These are phyloP conservation scores for Cordyceps pruinosa DNA, from an alignment of 2,329 filamentous ascomycete species.

Conservation along the genomic window DNA sequence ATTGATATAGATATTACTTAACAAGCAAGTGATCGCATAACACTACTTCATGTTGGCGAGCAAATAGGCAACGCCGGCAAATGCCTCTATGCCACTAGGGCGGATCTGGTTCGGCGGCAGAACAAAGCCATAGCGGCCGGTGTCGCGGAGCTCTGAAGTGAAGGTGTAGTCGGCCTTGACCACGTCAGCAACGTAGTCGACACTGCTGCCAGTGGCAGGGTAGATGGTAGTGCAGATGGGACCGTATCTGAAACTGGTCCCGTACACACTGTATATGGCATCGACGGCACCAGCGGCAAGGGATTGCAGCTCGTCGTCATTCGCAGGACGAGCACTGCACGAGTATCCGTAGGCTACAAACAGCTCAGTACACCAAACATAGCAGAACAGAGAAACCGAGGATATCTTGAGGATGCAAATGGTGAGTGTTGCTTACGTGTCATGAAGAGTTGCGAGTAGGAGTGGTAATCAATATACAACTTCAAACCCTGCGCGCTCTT, in stretches of 20 bases:
- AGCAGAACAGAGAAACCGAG: slow-evolving; percentile 25
- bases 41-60: slow-evolving; percentile 32
- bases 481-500: slow-evolving; percentile 42
- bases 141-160: slow-evolving; percentile 32
- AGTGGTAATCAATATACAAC: slow-evolving; percentile 59
- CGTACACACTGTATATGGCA: slow-evolving; percentile 41
- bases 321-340: slow-evolving; percentile 39
- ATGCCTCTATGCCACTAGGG: slow-evolving; percentile 37
- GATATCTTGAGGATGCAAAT: too few species aligned
- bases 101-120: slow-evolving; percentile 36
- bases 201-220: slow-evolving; percentile 40
- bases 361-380: slow-evolving; percentile 38
- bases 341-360: slow-evolving; percentile 53
- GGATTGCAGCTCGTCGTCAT: slow-evolving; percentile 40
- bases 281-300: slow-evolving; percentile 42
- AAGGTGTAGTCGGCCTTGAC: slow-evolving; percentile 35
- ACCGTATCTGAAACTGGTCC: slow-evolving; percentile 35
- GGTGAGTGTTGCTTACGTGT: slow-evolving; percentile 44
- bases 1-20: not conserved
- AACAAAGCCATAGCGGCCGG: slow-evolving; percentile 35
- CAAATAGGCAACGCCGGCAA: slow-evolving; percentile 53
- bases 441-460: slow-evolving; percentile 55
- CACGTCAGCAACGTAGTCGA: slow-evolving; percentile 40
- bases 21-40: not conserved
- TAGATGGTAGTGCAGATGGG: slow-evolving; percentile 58